Percentiles rank a stretch among this genome's conserved stretches.
These are phyloP conservation scores for Phytophthora podocarpi DNA, from an alignment of 352 stramenopile species.

Conservation along the genomic window DNA sequence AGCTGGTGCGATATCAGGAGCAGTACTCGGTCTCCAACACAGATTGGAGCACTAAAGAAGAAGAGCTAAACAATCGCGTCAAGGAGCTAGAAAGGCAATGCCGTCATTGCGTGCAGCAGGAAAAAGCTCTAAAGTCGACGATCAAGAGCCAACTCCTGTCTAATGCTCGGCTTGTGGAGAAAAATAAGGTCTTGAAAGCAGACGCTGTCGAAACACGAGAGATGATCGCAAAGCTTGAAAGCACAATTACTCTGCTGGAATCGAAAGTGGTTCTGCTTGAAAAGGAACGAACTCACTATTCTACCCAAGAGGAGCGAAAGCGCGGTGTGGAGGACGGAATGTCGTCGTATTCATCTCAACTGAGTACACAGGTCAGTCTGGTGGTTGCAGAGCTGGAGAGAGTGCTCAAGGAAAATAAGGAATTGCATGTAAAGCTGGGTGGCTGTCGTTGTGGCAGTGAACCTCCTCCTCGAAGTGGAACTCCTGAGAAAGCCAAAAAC, in stretches of 20 bases:
- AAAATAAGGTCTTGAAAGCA: constrained; percentile 46
- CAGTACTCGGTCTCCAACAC: constrained; percentile 43
- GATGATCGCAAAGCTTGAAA: constrained; percentile 33
- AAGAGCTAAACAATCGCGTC: constrained; percentile 11
- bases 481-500: constrained; percentile 29
- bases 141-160: constrained; percentile 46
- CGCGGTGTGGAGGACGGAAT: constrained; percentile 35
- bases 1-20: constrained; percentile 28
- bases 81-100: constrained; percentile 27
- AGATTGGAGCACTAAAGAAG: constrained; percentile 35
- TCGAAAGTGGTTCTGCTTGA: constrained; percentile 56
- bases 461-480: background rate
- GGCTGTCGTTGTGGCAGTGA: constrained; percentile 24
- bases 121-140: constrained; percentile 39
- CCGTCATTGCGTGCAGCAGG: constrained; percentile 30
- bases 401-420: constrained; percentile 48
- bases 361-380: constrained; percentile 49
- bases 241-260: constrained; percentile 41
- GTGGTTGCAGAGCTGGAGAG: constrained; percentile 53
- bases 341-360: constrained; percentile 36
- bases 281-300: constrained; percentile 50
- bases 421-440: constrained; percentile 29
- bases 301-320: constrained; percentile 40
- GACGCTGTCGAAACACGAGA: constrained; percentile 37
- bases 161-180: constrained; percentile 45